Conservation (phyloP, 176 grass and related monocot species). For the Tillandsia fasciculata region DNA sequence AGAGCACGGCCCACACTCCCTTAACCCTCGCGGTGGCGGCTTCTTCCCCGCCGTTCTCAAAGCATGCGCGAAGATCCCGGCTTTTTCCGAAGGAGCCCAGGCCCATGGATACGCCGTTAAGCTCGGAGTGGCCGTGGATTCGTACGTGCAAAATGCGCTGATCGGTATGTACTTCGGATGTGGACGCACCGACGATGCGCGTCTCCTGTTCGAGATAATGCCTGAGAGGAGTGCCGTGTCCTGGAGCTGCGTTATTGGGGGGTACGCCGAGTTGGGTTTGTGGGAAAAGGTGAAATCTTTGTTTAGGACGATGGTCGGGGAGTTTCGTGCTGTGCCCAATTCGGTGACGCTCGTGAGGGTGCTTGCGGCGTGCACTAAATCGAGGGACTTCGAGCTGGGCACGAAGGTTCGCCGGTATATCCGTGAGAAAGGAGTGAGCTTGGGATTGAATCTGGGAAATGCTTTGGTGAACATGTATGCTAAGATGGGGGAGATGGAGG, state of each 20-base stretch:
- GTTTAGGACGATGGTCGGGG: background rate
- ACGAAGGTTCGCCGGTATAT: background rate
- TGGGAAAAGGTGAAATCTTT: conserved; percentile 4
- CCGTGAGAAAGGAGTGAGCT: background rate
- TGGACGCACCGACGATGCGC: background rate
- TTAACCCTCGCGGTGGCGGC: too few relatives aligned
- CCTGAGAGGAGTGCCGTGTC: background rate
- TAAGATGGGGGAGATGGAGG: background rate
- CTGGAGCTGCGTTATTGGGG: background rate
- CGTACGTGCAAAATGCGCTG: background rate
- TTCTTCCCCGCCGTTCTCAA: conserved; percentile 1
- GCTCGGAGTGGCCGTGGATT: background rate
- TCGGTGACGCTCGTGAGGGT: background rate
- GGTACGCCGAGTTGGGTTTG: background rate
- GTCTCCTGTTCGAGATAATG: background rate
- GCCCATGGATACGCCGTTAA: background rate
- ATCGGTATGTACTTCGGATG: background rate
- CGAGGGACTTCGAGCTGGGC: background rate
- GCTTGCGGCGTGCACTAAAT: background rate
- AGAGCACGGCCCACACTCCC: too few relatives aligned
- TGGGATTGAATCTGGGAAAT: conserved; percentile 1
- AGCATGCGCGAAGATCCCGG: background rate
- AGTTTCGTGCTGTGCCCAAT: background rate
- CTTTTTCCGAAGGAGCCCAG: background rate
- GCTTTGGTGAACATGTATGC: background rate